Evolutionary conservation across 345 rosid species (phyloP), one percentile per base, ranked within the genome.

Genomic region (Rhizophora apiculata): DNA sequence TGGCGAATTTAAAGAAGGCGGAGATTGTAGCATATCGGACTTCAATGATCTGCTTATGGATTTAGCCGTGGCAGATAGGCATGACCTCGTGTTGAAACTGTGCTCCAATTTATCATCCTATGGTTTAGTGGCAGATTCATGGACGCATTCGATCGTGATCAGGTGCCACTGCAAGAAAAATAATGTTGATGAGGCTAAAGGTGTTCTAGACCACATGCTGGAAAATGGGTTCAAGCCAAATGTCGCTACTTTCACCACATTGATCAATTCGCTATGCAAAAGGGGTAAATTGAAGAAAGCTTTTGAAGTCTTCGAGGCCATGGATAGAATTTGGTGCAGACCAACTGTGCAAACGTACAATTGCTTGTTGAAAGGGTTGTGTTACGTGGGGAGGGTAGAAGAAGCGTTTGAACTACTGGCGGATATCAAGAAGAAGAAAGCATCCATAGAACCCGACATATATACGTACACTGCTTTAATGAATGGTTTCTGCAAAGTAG

Each of bases 401-500:
- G 85, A 84, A 62, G 89, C 90, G 16, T 64, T 70, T 64, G 85
- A 84, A 30, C 72, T 84, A 72, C 51, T 86, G 75, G 68, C 65
- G 60, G 64, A 72, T 6, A 75, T 86, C 27, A 82, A 78, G 81
- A 75, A 83, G n/a, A 65, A 78, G 80, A 74, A 81, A 20, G 64
- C 54, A 0, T 18, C 74, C 1, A 13, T 70, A 22, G 60, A 67
- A 19, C 87, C 87, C 8, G 91, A 89, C n/a, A 67, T 89, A 20
- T 87, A 87, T 62, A 78, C 88, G 15, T 89, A 82, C 65, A 81
- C 88, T 8, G 73, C 80, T 20, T 73, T 85, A 62, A 89, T 85
- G 95, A 86, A 84, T 80, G 95, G 95, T 24, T 87, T 87, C 36
- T 87, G 95, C 37, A 87, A 87, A 66, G 95, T 87, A 65, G 95